These are phyloP conservation scores for Claviceps quebecensis DNA, from an alignment of 2,329 filamentous ascomycete species.

Conservation along the genomic window DNA sequence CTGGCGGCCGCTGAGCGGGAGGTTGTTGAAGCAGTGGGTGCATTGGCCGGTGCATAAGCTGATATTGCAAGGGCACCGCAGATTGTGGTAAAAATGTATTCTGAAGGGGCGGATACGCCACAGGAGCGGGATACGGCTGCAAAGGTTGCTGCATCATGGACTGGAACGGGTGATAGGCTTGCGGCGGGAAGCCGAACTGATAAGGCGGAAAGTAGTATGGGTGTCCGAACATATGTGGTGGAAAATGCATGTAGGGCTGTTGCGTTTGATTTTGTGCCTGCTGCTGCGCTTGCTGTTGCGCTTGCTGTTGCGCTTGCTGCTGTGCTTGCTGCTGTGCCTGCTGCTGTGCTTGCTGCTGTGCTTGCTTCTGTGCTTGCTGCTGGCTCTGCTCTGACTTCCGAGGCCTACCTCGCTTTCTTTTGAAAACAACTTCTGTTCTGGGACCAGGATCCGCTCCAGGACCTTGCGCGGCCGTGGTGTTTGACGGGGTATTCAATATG, in stretches of 20 bases:
- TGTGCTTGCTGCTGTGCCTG: background rate
- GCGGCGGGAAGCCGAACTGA: conserved; percentile 3
- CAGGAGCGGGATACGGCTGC: conserved; percentile 2
- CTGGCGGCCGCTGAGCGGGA: background rate
- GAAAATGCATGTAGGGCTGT: conserved; percentile 1
- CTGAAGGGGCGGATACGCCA: conserved; percentile 3
- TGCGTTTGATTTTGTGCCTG: background rate
- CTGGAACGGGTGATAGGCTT: conserved; percentile 4
- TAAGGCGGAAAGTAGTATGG: conserved; percentile 2
- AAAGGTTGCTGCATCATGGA: conserved; percentile 4
- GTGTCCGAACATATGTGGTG: conserved; percentile 2
- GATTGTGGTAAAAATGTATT: conserved; percentile 2
- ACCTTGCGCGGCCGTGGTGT: background rate
- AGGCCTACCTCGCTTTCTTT: conserved; percentile 5
- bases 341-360: background rate
- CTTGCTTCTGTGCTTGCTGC: background rate
- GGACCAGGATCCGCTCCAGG: background rate
- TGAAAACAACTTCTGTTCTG: background rate
- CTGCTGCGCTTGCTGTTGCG: background rate
- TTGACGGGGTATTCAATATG: background rate
- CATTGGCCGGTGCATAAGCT: background rate
- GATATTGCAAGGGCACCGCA: background rate
- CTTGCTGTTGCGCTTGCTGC: background rate
- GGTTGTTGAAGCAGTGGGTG: conserved; percentile 4
- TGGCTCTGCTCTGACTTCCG: conserved; percentile 3